phyloP scores from a whole-genome alignment of 257 asterid species.

The Solanum acaule region DNA sequence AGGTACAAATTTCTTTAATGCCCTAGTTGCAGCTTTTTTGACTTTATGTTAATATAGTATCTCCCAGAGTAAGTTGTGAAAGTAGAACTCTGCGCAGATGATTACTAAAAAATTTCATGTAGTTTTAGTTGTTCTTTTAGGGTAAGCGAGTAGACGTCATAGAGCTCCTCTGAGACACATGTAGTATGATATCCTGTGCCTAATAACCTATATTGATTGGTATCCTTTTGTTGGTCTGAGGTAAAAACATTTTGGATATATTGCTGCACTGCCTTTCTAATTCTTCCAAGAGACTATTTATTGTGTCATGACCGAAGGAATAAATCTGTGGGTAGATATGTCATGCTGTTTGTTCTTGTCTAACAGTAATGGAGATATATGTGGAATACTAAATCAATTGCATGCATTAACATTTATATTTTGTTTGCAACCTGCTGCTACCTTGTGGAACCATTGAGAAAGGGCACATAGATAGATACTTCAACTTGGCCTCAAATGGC shows the following conservation, averaged over 20 bases:
- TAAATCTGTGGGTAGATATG: background rate
- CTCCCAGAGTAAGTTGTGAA: background rate
- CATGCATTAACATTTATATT: background rate
- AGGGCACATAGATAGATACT: background rate
- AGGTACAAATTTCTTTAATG: slow-evolving; percentile 43
- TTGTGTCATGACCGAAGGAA: background rate
- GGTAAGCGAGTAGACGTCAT: background rate
- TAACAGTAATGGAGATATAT: background rate
- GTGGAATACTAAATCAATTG: background rate
- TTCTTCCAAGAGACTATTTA: background rate
- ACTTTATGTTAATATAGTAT: background rate
- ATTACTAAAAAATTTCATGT: background rate
- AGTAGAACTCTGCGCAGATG: background rate
- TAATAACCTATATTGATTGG: background rate
- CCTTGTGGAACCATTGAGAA: background rate
- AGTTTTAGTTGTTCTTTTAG: background rate
- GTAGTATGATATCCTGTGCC: background rate
- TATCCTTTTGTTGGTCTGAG: background rate
- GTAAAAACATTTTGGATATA: background rate
- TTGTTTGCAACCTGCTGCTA: background rate
- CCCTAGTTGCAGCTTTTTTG: background rate
- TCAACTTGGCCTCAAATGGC: background rate
- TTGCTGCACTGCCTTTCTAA: background rate
- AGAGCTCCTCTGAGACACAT: background rate
- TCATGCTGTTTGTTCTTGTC: background rate